A percentile compares a stretch with the other conserved stretches of the same genome.
phyloP scores from a whole-genome alignment of 805 yeast genomes.

The Ogataea pignaliae region DNA sequence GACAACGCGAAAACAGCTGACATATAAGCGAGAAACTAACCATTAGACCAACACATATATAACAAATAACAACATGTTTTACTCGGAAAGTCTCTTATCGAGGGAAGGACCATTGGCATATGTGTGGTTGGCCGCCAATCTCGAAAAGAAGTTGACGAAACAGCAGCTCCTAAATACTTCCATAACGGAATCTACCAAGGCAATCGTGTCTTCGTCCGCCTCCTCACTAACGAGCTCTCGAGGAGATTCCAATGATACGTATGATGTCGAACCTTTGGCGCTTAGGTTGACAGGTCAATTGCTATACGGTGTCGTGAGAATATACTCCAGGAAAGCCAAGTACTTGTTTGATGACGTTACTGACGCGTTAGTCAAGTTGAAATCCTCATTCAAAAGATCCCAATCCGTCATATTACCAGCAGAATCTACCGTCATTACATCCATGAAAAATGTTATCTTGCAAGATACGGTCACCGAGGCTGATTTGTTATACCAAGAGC shows the following conservation, averaged over 20 bases:
- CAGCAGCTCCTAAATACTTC: constrained; percentile 69
- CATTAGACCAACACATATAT: too few species aligned
- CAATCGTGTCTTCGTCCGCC: constrained; percentile 49
- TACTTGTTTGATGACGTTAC: constrained; percentile 79
- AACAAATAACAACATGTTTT: constrained; percentile 34
- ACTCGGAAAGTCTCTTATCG: constrained; percentile 49
- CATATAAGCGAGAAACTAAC: too few species aligned
- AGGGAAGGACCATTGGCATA: constrained; percentile 83
- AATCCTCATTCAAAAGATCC: constrained; percentile 54
- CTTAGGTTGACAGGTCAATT: constrained; percentile 81
- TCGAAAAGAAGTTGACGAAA: constrained; percentile 72
- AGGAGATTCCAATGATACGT: constrained; percentile 10
- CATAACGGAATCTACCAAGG: constrained; percentile 61
- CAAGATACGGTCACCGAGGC: constrained; percentile 76
- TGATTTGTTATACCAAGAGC: constrained; percentile 67
- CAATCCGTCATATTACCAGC: constrained; percentile 54
- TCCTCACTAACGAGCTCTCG: constrained; percentile 17
- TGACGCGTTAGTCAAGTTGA: constrained; percentile 67
- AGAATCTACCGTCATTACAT: constrained; percentile 56
- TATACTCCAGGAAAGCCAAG: constrained; percentile 81
- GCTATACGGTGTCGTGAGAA: constrained; percentile 79
- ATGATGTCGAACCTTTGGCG: constrained; percentile 55
- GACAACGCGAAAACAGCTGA: too few species aligned
- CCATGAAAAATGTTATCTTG: constrained; percentile 55
- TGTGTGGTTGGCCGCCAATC: constrained; percentile 90